Evolutionary conservation across 768 basidiomycete species (phyloP).

Genomic region (Tulasnella sp.): DNA sequence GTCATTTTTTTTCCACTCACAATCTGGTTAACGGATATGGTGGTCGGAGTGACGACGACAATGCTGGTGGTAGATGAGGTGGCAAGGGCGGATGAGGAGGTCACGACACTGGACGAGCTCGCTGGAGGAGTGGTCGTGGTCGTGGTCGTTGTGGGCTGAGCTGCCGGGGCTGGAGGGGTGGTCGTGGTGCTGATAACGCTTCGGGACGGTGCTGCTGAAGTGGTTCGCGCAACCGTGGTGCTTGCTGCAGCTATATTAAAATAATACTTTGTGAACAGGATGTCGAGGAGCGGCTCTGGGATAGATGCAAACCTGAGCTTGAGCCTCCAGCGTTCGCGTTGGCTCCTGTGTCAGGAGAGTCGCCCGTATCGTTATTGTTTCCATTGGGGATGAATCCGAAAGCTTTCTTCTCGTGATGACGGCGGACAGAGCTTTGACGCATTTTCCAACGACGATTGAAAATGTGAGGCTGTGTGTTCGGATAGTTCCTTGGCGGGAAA

Average conservation of each 20-base stretch:
- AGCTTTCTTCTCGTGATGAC: neutral
- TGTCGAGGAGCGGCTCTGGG: neutral
- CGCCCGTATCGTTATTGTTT: neutral
- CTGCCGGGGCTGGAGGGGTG: slow-evolving; percentile 24
- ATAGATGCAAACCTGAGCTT: neutral
- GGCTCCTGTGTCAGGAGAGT: neutral
- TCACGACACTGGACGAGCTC: slow-evolving; percentile 16
- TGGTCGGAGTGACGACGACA: neutral
- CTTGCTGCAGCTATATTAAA: neutral
- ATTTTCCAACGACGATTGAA: neutral
- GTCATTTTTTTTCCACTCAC: neutral
- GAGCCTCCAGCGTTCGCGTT: neutral
- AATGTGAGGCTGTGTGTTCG: neutral
- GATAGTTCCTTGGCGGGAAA: neutral
- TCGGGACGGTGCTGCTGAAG: slow-evolving; percentile 24
- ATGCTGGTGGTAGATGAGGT: neutral
- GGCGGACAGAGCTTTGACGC: neutral
- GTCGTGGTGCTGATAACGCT: slow-evolving; percentile 27
- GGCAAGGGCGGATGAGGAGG: slow-evolving; percentile 21
- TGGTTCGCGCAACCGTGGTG: neutral
- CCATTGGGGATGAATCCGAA: neutral
- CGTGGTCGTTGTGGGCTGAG: slow-evolving; percentile 34
- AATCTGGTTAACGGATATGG: neutral
- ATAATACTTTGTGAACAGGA: neutral
- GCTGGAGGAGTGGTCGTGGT: slow-evolving; percentile 11